Evolutionary conservation across 257 asterid species (phyloP), one percentile per base, ranked within the genome.

Genomic region (Jasminum sambac): DNA sequence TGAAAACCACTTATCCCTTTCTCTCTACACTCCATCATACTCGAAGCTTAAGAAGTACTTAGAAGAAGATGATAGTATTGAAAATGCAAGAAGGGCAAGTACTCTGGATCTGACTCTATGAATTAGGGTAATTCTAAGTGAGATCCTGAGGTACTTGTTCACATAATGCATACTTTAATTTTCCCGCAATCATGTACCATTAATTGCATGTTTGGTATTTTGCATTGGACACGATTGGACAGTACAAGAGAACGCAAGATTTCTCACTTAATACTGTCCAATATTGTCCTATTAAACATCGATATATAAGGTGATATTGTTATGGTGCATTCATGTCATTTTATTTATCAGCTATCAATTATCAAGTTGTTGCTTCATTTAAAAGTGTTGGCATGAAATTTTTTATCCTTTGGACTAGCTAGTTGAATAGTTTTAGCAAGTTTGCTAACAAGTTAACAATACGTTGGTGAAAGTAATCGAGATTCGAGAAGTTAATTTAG

Each of bases 21-120:
- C 87, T 0, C 39, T 79, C 67, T 72, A 63, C 42, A 66, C 83
- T 30, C 50, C 80, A 16, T 71, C 78, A 0, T 74, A 70, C 60
- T 70, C 75, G 46, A 77, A 63, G 69, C 52, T 25, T 11, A 74
- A 43, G 58, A 73, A 65, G 69, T 21, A 9, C 34, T 21, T 68
- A 52, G 60, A 36, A 17, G 69, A 64, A 41, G 48, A 69, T 43
- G 38, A n/a, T 62, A 30, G 65, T 40, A 68, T 40, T 63, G 76
- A 74, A 52, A 74, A 68, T 40, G 78, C 55, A 26, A 74, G 70
- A 64, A 41, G 76, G 75, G 77, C 75, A 68, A 83, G 87, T 83
- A 79, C 82, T 77, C 84, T 83, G 62, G 87, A 77, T 83, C 87
- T 83, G 79, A 83, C 84, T 83, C 76, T 83, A 65, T 83, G 86